Conservation (phyloP, 768 basidiomycete species). For the Tricholoma matsutake region DNA sequence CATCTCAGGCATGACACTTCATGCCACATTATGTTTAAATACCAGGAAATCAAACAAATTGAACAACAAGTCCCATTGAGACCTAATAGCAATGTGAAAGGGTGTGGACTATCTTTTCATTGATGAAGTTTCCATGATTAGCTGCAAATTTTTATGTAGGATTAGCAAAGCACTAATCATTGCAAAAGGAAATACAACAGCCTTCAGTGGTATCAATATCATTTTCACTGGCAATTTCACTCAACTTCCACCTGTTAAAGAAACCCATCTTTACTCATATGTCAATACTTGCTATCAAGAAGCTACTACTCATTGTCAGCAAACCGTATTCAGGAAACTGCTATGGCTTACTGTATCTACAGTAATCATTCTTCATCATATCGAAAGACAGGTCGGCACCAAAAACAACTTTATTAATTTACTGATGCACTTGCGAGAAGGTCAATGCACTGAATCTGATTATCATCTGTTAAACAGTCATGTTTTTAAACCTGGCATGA, state of each 20-base stretch:
- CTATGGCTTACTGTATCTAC: background rate
- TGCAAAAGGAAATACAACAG: conserved; percentile 10
- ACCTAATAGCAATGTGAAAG: conserved; percentile 23
- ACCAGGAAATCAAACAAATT: conserved; percentile 6
- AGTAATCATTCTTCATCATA: background rate
- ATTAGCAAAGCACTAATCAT: conserved; percentile 4
- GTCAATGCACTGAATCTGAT: background rate
- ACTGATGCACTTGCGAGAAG: background rate
- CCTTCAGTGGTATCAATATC: conserved; percentile 29
- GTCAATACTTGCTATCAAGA: background rate
- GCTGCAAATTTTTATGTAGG: conserved; percentile 7
- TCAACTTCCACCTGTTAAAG: conserved; percentile 19
- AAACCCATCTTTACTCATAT: background rate
- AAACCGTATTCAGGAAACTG: background rate
- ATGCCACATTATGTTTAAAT: conserved; percentile 25
- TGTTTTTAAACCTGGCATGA: background rate
- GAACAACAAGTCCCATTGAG: background rate
- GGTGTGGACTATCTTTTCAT: conserved; percentile 30
- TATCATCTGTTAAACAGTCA: background rate
- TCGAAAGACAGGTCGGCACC: background rate
- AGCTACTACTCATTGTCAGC: background rate
- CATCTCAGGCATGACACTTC: conserved; percentile 38
- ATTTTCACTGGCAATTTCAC: conserved; percentile 12
- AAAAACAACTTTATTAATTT: background rate
- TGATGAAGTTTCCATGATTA: conserved; percentile 19